Evolutionary conservation across 1,139 yeast genomes (phyloP).

Genomic region (Candida neerlandica): DNA sequence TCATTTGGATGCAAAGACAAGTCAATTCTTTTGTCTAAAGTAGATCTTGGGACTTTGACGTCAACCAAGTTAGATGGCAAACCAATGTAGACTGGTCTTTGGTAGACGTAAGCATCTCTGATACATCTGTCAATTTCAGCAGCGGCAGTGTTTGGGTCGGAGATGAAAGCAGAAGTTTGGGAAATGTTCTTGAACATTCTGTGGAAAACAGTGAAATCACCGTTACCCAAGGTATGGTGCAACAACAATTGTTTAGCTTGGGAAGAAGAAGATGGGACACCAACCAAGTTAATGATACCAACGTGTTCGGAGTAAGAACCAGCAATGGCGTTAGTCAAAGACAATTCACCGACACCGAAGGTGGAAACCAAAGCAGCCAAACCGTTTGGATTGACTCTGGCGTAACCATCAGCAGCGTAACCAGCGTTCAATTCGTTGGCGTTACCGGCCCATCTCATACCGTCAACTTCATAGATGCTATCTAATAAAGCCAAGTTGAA

Average conservation of each 20-base stretch:
- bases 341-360: constrained; percentile 38
- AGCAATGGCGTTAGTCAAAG: constrained; percentile 37
- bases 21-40: constrained; percentile 67
- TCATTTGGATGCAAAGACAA: constrained; percentile 64
- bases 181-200: constrained; percentile 64
- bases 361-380: constrained; percentile 43
- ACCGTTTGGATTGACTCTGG: constrained; percentile 22
- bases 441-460: constrained; percentile 45
- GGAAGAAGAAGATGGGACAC: constrained; percentile 41
- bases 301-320: constrained; percentile 49
- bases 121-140: constrained; percentile 72
- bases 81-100: constrained; percentile 83
- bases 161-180: constrained; percentile 64
- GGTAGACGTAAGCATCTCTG: constrained; percentile 68
- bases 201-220: constrained; percentile 50
- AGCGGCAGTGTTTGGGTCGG: constrained; percentile 66
- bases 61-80: constrained; percentile 83
- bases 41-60: constrained; percentile 54
- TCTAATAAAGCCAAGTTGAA: constrained; percentile 41
- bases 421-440: constrained; percentile 49
- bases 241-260: constrained; percentile 43
- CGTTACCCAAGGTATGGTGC: constrained; percentile 50
- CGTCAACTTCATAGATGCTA: constrained; percentile 40
- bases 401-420: constrained; percentile 47
- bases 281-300: constrained; percentile 43